Conservation (phyloP, 2,329 filamentous ascomycete species). For the Aspergillus hiratsukae region DNA sequence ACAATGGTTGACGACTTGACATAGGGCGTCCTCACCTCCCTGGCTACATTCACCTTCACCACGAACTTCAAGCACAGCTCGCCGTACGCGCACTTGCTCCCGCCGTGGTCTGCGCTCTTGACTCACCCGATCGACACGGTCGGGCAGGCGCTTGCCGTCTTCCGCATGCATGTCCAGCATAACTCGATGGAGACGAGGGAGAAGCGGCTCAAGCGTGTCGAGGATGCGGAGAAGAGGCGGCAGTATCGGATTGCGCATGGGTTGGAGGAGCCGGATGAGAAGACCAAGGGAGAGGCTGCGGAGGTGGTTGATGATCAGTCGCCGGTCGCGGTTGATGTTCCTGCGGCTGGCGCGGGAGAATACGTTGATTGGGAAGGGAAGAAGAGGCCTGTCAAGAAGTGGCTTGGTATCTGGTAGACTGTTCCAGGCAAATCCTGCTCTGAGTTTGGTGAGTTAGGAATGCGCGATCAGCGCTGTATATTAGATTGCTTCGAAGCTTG, state of each 20-base stretch:
- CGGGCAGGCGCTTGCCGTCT: slow-evolving; percentile 63
- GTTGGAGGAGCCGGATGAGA: slow-evolving; percentile 52
- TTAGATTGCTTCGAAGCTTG: slow-evolving; percentile 6
- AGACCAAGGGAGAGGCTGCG: slow-evolving; percentile 31
- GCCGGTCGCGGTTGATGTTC: slow-evolving; percentile 34
- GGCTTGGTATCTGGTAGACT: slow-evolving; percentile 71
- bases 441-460: background rate
- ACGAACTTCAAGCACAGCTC: slow-evolving; percentile 76
- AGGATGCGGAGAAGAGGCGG: slow-evolving; percentile 82
- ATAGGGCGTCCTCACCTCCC: slow-evolving; percentile 62
- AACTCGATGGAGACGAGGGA: slow-evolving; percentile 64
- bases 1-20: background rate
- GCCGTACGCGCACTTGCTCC: slow-evolving; percentile 74
- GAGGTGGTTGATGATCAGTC: slow-evolving; percentile 35
- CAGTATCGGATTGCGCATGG: slow-evolving; percentile 85
- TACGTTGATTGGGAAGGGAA: slow-evolving; percentile 37
- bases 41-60: slow-evolving; percentile 69
- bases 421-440: background rate
- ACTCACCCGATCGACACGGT: slow-evolving; percentile 66
- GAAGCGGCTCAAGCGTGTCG: slow-evolving; percentile 66
- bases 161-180: slow-evolving; percentile 71
- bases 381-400: slow-evolving; percentile 66
- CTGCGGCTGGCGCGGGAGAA: slow-evolving; percentile 24
- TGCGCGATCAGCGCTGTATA: slow-evolving; percentile 4
- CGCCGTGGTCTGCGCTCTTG: slow-evolving; percentile 63